These are phyloP conservation scores for Colletotrichum sp. DNA, from an alignment of 2,329 filamentous ascomycete species.

Conservation along the genomic window DNA sequence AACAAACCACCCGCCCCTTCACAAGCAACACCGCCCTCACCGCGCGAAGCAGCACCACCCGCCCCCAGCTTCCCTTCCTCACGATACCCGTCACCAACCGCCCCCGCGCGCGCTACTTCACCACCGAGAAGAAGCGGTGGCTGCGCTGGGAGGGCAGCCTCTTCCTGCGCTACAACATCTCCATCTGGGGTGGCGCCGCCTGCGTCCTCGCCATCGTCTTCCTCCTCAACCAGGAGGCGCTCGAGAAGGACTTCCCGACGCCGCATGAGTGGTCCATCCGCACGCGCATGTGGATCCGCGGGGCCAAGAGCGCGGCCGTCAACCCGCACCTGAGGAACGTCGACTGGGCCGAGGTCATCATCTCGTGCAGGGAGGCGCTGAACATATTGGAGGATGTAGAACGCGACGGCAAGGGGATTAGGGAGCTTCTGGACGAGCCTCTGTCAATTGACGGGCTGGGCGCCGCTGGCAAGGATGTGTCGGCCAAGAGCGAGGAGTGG, in stretches of 20 bases:
- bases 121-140: conserved; percentile 77
- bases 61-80: conserved; percentile 58
- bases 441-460: conserved; percentile 60
- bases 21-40: conserved; percentile 23
- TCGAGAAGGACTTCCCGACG: conserved; percentile 79
- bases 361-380: conserved; percentile 64
- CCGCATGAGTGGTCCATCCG: conserved; percentile 81
- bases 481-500: conserved; percentile 82
- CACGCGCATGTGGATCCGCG: conserved; percentile 71
- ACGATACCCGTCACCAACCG: conserved; percentile 40
- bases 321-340: conserved; percentile 56
- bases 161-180: conserved; percentile 70
- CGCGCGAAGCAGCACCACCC: conserved; percentile 30
- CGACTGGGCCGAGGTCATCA: conserved; percentile 73
- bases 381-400: conserved; percentile 71
- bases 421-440: conserved; percentile 59
- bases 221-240: conserved; percentile 73
- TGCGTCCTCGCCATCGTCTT: conserved; percentile 66
- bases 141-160: conserved; percentile 74
- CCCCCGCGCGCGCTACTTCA: conserved; percentile 70
- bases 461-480: conserved; percentile 67
- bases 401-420: conserved; percentile 71
- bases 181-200: conserved; percentile 67
- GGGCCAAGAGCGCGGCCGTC: conserved; percentile 64
- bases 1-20: conserved; percentile 19